A percentile compares a stretch with the other conserved stretches of the same genome.
These are phyloP conservation scores for Hypoxylon trugodes DNA, from an alignment of 495 filamentous ascomycete species.

Conservation along the genomic window DNA sequence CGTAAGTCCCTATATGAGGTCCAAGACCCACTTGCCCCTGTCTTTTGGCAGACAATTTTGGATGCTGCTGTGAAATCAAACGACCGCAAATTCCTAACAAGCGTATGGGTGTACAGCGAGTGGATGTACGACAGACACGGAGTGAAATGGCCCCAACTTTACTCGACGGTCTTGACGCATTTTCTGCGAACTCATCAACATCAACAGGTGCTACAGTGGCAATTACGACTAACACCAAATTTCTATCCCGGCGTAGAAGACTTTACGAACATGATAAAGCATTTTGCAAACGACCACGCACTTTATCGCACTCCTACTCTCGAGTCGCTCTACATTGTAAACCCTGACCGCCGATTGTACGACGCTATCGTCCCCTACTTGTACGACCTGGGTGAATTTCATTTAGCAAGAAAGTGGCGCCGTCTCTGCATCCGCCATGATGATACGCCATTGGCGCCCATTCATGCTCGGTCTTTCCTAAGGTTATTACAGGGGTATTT, in stretches of 20 bases:
- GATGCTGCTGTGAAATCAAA: slow-evolving; percentile 48
- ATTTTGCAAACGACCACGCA: slow-evolving; percentile 41
- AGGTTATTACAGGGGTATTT: slow-evolving; percentile 48
- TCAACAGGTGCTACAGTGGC: slow-evolving; percentile 48
- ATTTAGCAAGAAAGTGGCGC: slow-evolving; percentile 69
- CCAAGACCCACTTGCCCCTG: slow-evolving; percentile 41
- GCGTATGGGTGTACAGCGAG: slow-evolving; percentile 64
- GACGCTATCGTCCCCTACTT: slow-evolving; percentile 66
- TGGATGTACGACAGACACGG: slow-evolving; percentile 57
- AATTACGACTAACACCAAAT: slow-evolving; percentile 46
- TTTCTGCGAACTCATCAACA: slow-evolving; percentile 46
- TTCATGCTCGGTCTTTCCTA: slow-evolving; percentile 43
- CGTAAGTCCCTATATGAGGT: slow-evolving; percentile 42
- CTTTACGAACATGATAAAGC: slow-evolving; percentile 45
- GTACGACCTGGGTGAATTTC: slow-evolving; percentile 55
- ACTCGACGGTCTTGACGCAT: slow-evolving; percentile 43
- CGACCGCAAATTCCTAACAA: slow-evolving; percentile 54
- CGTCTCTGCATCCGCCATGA: slow-evolving; percentile 37
- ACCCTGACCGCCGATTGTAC: slow-evolving; percentile 66
- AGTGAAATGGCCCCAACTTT: slow-evolving; percentile 58
- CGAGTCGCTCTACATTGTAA: slow-evolving; percentile 58
- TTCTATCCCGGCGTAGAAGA: slow-evolving; percentile 43
- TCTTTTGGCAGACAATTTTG: slow-evolving; percentile 71
- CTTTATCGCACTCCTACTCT: slow-evolving; percentile 43
- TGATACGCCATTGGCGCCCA: slow-evolving; percentile 44